These are phyloP conservation scores for Pseudoturritis turrita DNA, from an alignment of 345 rosid species.

Conservation along the genomic window DNA sequence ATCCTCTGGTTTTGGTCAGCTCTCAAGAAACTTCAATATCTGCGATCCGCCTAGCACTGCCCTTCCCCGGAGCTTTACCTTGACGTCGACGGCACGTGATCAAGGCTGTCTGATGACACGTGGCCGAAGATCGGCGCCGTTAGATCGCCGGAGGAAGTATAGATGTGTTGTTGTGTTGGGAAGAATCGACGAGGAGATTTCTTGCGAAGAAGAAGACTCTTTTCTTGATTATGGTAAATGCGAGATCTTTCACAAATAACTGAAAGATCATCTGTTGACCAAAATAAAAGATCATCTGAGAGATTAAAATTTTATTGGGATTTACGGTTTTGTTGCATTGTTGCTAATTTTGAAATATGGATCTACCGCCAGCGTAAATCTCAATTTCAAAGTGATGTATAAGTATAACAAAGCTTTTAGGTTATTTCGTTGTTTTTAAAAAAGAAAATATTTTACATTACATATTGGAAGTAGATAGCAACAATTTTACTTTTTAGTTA, in stretches of 20 bases:
- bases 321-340: not conserved
- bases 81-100: not conserved
- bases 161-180: conserved; percentile 25
- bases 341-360: not conserved
- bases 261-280: not conserved
- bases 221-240: not conserved
- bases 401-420: not conserved
- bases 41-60: conserved; percentile 13
- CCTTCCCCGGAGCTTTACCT: conserved; percentile 47
- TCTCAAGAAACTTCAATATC: conserved; percentile 35
- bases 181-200: conserved; percentile 69
- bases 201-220: conserved; percentile 28
- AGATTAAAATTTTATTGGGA: not conserved
- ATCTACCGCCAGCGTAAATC: not conserved
- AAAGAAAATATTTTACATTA: not conserved
- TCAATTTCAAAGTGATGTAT: not conserved
- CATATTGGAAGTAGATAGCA: not conserved
- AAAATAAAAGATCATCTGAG: not conserved
- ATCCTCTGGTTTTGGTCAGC: conserved; percentile 30
- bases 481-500: not conserved
- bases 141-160: conserved; percentile 19
- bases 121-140: not conserved
- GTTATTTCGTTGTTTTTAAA: conserved; percentile 39
- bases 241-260: not conserved
- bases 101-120: not conserved